Percentiles rank a stretch among this genome's conserved stretches.
These are phyloP conservation scores for Microcyclosporella mali DNA, from an alignment of 2,329 filamentous ascomycete genomes.

Conservation along the genomic window DNA sequence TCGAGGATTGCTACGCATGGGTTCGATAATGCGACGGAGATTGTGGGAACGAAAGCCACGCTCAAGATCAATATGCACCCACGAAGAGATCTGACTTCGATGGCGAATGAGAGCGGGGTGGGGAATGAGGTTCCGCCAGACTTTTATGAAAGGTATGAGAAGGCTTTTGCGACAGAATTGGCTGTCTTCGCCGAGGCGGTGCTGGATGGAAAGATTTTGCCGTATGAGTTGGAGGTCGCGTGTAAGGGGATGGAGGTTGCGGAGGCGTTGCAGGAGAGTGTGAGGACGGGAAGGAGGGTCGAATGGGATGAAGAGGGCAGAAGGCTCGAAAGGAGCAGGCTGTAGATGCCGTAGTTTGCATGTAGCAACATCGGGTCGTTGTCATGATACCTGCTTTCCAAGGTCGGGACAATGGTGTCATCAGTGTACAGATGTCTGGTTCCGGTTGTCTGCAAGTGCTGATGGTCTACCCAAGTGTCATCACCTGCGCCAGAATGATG, in stretches of 20 bases:
- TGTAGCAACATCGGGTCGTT: no score
- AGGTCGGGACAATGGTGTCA: no score
- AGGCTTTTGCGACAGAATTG: constrained; percentile 38
- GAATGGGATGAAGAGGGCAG: constrained; percentile 32
- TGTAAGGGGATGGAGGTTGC: constrained; percentile 37
- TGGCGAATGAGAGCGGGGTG: constrained; percentile 32
- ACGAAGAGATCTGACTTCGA: constrained; percentile 29
- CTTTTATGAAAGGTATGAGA: constrained; percentile 38
- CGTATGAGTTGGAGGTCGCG: constrained; percentile 33
- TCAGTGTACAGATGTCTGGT: no score
- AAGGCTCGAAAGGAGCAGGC: constrained; percentile 3
- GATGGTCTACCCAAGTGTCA: no score
- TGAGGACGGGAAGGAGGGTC: constrained; percentile 52
- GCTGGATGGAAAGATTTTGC: constrained; percentile 33
- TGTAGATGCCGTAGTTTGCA: not conserved
- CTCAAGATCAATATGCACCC: constrained; percentile 31
- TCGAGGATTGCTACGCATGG: constrained; percentile 39
- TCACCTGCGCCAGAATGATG: no score
- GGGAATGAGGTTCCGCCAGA: constrained; percentile 34
- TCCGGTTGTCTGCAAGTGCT: no score
- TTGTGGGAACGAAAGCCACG: constrained; percentile 36
- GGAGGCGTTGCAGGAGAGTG: constrained; percentile 50
- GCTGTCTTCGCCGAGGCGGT: constrained; percentile 36
- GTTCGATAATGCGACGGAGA: constrained; percentile 39
- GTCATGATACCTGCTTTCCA: no score